Evolutionary conservation across 371 early-diverging fungal species (phyloP).

Genomic region (Mortierella sp.): DNA sequence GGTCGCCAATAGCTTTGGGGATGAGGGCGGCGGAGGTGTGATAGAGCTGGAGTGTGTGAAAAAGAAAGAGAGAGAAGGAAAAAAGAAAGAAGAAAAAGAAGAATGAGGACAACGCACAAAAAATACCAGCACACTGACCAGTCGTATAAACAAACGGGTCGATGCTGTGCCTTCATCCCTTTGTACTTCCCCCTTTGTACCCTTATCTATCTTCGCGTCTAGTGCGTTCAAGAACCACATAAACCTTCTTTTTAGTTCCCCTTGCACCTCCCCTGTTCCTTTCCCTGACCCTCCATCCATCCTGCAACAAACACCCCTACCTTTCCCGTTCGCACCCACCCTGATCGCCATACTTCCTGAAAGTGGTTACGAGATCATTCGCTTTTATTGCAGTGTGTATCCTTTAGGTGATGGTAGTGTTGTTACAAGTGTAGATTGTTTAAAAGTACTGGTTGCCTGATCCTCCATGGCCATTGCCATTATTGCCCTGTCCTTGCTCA

Average conservation of each 20-base stretch:
- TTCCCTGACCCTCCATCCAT: too few relatives aligned
- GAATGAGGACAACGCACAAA: neutral
- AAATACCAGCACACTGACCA: neutral
- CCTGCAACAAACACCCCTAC: too few relatives aligned
- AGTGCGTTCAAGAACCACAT: too few relatives aligned
- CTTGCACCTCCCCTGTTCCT: too few relatives aligned
- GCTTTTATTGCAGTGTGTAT: neutral
- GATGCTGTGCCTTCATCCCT: neutral
- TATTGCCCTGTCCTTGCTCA: neutral
- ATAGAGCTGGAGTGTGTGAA: too few relatives aligned
- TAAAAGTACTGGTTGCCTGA: constrained; percentile 26
- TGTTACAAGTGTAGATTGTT: neutral
- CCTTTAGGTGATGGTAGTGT: neutral
- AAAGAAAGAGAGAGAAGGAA: neutral
- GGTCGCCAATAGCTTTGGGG: too few relatives aligned
- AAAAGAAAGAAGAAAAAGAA: neutral
- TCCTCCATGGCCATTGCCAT: constrained; percentile 16
- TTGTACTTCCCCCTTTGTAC: neutral
- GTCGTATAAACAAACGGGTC: neutral
- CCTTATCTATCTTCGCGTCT: neutral
- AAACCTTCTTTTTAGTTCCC: neutral
- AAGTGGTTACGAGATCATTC: neutral
- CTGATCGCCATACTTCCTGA: neutral
- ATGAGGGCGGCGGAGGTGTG: neutral
- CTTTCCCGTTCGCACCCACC: neutral